These are phyloP conservation scores for Parmelia sp. DNA, from an alignment of 495 filamentous ascomycete genomes.

Conservation along the genomic window DNA sequence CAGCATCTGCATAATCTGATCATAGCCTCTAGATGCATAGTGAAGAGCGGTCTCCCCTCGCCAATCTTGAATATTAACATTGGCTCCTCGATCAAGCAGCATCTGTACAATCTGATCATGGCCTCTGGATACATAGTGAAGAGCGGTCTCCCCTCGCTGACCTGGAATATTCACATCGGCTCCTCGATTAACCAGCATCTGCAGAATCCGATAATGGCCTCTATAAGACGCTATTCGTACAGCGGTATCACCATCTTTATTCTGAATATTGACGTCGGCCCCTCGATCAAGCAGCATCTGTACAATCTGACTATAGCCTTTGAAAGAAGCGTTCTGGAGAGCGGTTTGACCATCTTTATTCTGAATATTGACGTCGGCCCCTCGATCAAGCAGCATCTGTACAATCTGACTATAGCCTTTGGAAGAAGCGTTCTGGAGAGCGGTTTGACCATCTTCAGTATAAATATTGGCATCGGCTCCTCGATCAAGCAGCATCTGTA, in stretches of 20 bases:
- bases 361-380: slow-evolving; percentile 9
- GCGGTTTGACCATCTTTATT: background rate
- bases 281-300: background rate
- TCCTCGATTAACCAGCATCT: background rate
- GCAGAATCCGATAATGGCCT: background rate
- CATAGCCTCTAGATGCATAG: background rate
- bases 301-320: background rate
- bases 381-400: background rate
- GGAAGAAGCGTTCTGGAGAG: background rate
- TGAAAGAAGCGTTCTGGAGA: background rate
- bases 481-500: too few species aligned
- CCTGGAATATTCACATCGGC: background rate
- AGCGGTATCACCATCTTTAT: background rate
- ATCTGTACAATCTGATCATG: background rate
- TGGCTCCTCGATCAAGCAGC: slow-evolving; percentile 10
- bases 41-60: background rate
- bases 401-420: background rate
- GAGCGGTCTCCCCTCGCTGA: background rate
- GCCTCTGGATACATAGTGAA: background rate
- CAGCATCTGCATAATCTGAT: background rate
- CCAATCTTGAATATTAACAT: background rate
- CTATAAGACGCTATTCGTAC: too few species aligned
- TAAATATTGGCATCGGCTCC: too few species aligned
- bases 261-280: background rate
- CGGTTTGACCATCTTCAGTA: background rate